phyloP scores from a whole-genome alignment of 441 rosid genomes.

The Biscutella laevigata region DNA sequence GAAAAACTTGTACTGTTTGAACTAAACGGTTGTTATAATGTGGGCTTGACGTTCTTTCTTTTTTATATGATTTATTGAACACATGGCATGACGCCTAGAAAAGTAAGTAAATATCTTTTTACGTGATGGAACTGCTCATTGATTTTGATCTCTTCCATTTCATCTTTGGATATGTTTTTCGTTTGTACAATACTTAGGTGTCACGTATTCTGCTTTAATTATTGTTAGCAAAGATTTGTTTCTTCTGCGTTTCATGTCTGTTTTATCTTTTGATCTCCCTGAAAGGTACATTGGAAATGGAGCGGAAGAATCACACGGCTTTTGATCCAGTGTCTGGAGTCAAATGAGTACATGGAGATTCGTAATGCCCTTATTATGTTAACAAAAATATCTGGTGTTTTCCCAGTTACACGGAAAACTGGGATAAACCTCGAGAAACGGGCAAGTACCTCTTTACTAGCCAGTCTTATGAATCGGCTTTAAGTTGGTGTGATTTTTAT shows the following conservation, averaged over 20 bases:
- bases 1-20: conserved; percentile 1
- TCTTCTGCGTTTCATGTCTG: conserved; percentile 9
- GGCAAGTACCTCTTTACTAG: conserved; percentile 36
- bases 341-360: conserved; percentile 97
- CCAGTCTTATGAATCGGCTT: conserved; percentile 10
- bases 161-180: conserved; percentile 3
- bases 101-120: background rate
- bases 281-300: conserved; percentile 99
- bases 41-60: background rate
- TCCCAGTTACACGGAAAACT: conserved; percentile 95
- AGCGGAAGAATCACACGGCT: conserved; percentile 91
- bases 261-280: conserved; percentile 22
- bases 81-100: background rate
- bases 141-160: conserved; percentile 5
- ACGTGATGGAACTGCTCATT: background rate
- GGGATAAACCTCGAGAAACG: conserved; percentile 99
- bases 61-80: background rate
- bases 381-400: conserved; percentile 90
- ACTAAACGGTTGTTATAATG: background rate
- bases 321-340: conserved; percentile 94
- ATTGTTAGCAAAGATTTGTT: conserved; percentile 11
- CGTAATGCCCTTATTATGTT: conserved; percentile 92
- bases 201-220: conserved; percentile 5
- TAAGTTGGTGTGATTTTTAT: conserved; percentile 8
- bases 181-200: background rate